A percentile compares a stretch with the other conserved stretches of the same genome.
These are phyloP conservation scores for Fusarium vanettenii DNA, from an alignment of 2,329 filamentous ascomycete genomes.

Conservation along the genomic window DNA sequence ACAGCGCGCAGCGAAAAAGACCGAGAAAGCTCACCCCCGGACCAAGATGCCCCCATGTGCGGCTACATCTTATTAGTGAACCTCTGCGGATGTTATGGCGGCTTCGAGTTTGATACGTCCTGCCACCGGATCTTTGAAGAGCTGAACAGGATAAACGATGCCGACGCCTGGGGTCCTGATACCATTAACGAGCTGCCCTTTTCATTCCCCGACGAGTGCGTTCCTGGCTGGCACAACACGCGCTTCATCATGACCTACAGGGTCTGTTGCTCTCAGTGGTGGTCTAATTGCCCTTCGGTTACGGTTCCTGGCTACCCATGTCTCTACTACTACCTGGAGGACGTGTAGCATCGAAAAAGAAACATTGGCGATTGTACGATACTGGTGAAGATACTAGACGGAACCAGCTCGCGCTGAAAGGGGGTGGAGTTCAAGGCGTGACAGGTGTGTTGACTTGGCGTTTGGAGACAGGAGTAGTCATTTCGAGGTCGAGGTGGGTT, in stretches of 20 bases:
- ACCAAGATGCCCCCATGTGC: slow-evolving; percentile 41
- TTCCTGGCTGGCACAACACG: slow-evolving; percentile 43
- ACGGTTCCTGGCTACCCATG: slow-evolving; percentile 22
- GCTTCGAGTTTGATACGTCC: slow-evolving; percentile 37
- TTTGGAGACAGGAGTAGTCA: neutral
- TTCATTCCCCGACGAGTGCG: slow-evolving; percentile 36
- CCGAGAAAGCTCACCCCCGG: slow-evolving; percentile 1
- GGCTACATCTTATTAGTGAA: slow-evolving; percentile 43
- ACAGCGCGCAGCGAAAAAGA: slow-evolving; percentile 16
- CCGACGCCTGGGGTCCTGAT: slow-evolving; percentile 39
- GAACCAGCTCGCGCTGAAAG: slow-evolving; percentile 21
- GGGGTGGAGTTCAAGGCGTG: neutral
- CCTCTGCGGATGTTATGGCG: slow-evolving; percentile 43
- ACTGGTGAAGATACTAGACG: slow-evolving; percentile 11
- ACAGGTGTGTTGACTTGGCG: neutral
- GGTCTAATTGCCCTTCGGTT: slow-evolving; percentile 31
- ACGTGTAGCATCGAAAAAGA: neutral
- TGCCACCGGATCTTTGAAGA: slow-evolving; percentile 41
- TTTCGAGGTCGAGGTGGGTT: neutral
- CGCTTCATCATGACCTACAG: slow-evolving; percentile 22
- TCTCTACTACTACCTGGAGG: slow-evolving; percentile 8
- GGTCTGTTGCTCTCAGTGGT: slow-evolving; percentile 34
- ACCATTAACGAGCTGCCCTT: slow-evolving; percentile 41
- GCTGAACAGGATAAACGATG: slow-evolving; percentile 44
- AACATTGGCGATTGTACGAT: slow-evolving; percentile 12